Base-by-base conservation (phyloP, 805 yeast genomes). In the Candida arabinofermentans region DNA sequence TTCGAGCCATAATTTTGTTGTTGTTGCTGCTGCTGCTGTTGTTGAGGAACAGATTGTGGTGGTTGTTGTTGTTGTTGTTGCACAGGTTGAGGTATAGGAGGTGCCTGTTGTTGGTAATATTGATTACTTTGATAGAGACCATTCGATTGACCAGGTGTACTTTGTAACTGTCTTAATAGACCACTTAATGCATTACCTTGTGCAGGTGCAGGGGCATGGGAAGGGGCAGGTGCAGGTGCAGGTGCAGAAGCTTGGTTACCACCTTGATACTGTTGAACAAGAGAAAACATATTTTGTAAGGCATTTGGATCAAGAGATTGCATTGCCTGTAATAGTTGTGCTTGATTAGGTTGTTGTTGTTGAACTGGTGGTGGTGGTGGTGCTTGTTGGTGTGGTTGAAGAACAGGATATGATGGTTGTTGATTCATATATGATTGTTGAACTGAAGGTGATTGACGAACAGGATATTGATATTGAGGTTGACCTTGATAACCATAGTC, bases 221-320 rank as follows among this genome's bases (percentile, higher is more conserved):
- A 5, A 4, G 32, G 8, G 6, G 6, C 24, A 23, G 24, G 24
- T 23, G 6, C 24, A 7, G 24, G 24, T 23, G 46, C 9, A 23
- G 24, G 9, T 7, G 24, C 8, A 23, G 24, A 9, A 9, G 24
- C 8, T 16, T 29, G 32, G 8, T 29, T 29, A 13, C 39, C 17
- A 27, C 39, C 29, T 36, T 54, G 58, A 23, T 45, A 49, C 22
- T 55, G 61, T 21, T 58, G 62, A 39, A 62, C 57, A 37, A 64
- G 40, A 8, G 58, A 43, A 35, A 64, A 41, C 42, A 65, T 58
- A 39, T 52, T 60, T 35, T 62, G 65, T n/a, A 65, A 40, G 3
- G 67, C 51, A 21, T 46, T 50, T 18, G 64, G 66, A 43, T 64
- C 66, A 48, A 63, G 44, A 13, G 45, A 47, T 32, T 61, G 60